Percentiles rank a stretch among this genome's conserved stretches.
Conservation (phyloP, 345 rosid species). For the Salix brachista region DNA sequence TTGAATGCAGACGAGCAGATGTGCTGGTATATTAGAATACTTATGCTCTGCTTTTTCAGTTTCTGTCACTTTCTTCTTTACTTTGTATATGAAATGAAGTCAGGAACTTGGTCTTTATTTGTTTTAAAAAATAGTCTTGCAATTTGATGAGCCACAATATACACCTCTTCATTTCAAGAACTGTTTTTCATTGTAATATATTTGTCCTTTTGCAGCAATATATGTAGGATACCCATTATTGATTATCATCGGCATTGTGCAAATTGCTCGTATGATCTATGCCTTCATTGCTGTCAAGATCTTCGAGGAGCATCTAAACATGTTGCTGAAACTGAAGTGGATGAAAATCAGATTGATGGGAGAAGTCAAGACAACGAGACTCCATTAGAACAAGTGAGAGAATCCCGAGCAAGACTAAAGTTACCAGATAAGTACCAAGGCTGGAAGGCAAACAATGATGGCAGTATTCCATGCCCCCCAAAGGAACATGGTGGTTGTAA, state of each 20-base stretch:
- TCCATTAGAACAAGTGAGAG: constrained; percentile 18
- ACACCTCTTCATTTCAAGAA: neutral
- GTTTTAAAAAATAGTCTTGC: neutral
- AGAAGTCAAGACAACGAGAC: constrained; percentile 31
- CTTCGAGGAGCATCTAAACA: constrained; percentile 56
- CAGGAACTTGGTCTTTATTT: neutral
- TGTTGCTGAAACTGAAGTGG: constrained; percentile 22
- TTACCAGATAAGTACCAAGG: constrained; percentile 58
- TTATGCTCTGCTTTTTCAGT: constrained; percentile 6
- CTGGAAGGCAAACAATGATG: constrained; percentile 81
- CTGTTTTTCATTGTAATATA: neutral
- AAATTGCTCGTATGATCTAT: constrained; percentile 75
- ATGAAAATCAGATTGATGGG: constrained; percentile 27
- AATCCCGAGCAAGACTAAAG: constrained; percentile 37
- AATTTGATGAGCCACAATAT: neutral
- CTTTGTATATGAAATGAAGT: neutral
- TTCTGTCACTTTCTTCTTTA: neutral
- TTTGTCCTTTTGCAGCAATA: constrained; percentile 58
- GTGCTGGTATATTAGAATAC: constrained; percentile 72
- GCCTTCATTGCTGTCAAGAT: constrained; percentile 93
- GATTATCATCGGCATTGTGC: constrained; percentile 94
- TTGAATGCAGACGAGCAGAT: constrained; percentile 96
- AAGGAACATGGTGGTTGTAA: constrained; percentile 84
- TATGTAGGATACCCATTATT: constrained; percentile 87
- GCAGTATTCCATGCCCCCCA: constrained; percentile 91